phyloP scores from a whole-genome alignment of 2,329 filamentous ascomycete genomes.

The Trichoderma cornu-damae region DNA sequence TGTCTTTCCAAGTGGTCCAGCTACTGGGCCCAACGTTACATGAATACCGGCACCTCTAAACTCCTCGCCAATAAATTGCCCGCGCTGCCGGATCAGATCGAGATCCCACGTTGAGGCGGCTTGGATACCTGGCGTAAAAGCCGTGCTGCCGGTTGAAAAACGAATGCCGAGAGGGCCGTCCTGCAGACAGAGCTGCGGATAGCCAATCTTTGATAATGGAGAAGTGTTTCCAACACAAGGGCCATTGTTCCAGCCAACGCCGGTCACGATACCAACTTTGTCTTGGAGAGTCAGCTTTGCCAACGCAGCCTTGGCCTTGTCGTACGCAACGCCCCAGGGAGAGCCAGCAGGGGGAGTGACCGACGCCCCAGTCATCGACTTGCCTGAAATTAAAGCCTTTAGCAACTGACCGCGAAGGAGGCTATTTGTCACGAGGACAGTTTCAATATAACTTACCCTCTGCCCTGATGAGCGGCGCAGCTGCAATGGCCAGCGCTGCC shows the following conservation, averaged over 20 bases:
- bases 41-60: constrained; percentile 66
- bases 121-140: constrained; percentile 75
- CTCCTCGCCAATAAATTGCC: constrained; percentile 64
- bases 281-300: constrained; percentile 5
- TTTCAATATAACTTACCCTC: neutral
- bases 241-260: constrained; percentile 69
- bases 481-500: constrained; percentile 10
- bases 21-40: constrained; percentile 68
- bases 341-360: neutral
- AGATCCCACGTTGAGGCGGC: constrained; percentile 77
- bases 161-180: constrained; percentile 75
- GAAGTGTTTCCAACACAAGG: constrained; percentile 62
- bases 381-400: neutral
- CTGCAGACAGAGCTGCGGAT: constrained; percentile 71
- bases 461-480: constrained; percentile 2
- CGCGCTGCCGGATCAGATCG: constrained; percentile 65
- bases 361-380: neutral
- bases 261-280: constrained; percentile 41
- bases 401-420: no score
- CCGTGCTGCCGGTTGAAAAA: constrained; percentile 64
- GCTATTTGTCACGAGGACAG: no score
- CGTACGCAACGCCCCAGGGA: constrained; percentile 11
- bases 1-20: constrained; percentile 69
- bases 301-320: constrained; percentile 12
- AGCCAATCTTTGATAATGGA: constrained; percentile 52